Conservation (phyloP, 2,329 filamentous ascomycete species). For the Nemania serpens region DNA sequence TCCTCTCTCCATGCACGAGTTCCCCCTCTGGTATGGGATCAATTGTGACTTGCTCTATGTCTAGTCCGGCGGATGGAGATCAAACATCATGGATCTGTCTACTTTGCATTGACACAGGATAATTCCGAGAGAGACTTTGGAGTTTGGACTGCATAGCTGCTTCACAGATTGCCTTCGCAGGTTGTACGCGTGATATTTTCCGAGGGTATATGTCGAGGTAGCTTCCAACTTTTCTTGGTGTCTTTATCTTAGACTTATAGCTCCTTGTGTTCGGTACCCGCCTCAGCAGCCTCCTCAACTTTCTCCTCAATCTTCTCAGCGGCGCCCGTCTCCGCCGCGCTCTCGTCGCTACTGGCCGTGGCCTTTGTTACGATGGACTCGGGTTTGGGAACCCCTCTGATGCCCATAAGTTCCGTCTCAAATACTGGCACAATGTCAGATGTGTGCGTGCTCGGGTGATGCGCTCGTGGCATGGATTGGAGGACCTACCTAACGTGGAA, state of each 20-base stretch:
- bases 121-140: no score
- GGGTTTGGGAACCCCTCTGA: slow-evolving; percentile 69
- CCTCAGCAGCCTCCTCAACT: slow-evolving; percentile 58
- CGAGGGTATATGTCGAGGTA: not conserved
- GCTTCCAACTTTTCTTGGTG: not conserved
- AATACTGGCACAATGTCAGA: slow-evolving; percentile 63
- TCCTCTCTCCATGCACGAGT: no score
- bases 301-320: slow-evolving; percentile 51
- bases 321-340: slow-evolving; percentile 36
- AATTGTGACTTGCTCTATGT: no score
- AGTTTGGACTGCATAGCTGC: no score
- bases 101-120: no score
- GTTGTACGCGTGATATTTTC: not conserved
- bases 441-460: not conserved
- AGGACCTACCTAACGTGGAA: slow-evolving; percentile 70
- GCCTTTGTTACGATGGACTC: slow-evolving; percentile 52
- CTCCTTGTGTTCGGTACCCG: slow-evolving; percentile 66
- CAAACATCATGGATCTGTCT: no score
- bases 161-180: not conserved
- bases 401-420: slow-evolving; percentile 86
- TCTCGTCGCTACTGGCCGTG: slow-evolving; percentile 36
- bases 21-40: no score
- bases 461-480: not conserved
- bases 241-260: slow-evolving; percentile 47
- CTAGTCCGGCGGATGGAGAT: no score